Evolutionary conservation across 805 yeast species (phyloP).

Genomic region (Cyberlindnera mississippiensis): DNA sequence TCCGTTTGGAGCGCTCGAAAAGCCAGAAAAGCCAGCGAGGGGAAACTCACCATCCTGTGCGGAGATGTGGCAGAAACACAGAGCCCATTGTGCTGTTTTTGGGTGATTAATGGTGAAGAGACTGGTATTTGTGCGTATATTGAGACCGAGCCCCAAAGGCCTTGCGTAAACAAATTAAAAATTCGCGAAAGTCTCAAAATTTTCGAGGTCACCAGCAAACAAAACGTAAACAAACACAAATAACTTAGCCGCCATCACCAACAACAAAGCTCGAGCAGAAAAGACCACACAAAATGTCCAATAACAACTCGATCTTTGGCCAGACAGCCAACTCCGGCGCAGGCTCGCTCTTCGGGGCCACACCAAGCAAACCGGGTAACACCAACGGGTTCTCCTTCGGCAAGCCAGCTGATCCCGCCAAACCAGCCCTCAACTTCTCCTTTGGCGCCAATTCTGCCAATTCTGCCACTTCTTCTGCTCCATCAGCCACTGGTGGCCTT

Average conservation of each 20-base stretch:
- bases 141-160: too few relatives aligned
- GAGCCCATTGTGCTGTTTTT: constrained; percentile 76
- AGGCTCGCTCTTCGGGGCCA: constrained; percentile 26
- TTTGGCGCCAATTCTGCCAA: constrained; percentile 11
- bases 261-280: background rate
- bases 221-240: constrained; percentile 1
- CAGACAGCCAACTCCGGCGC: constrained; percentile 19
- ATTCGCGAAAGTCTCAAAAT: background rate
- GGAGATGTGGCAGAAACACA: constrained; percentile 74
- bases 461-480: constrained; percentile 8
- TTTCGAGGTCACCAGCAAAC: background rate
- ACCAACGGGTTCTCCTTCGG: background rate
- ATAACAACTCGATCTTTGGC: constrained; percentile 16
- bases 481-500: too few relatives aligned
- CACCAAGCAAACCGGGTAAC: constrained; percentile 22
- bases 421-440: constrained; percentile 7
- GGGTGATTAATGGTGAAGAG: too few relatives aligned
- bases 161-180: background rate
- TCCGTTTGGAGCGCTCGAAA: background rate
- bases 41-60: constrained; percentile 50
- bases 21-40: too few relatives aligned
- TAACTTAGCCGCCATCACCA: background rate
- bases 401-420: too few relatives aligned
- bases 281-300: background rate
- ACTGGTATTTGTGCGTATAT: too few relatives aligned